Base-by-base conservation (phyloP, 2,329 filamentous ascomycete genomes). In the Fusarium odoratissimum region DNA sequence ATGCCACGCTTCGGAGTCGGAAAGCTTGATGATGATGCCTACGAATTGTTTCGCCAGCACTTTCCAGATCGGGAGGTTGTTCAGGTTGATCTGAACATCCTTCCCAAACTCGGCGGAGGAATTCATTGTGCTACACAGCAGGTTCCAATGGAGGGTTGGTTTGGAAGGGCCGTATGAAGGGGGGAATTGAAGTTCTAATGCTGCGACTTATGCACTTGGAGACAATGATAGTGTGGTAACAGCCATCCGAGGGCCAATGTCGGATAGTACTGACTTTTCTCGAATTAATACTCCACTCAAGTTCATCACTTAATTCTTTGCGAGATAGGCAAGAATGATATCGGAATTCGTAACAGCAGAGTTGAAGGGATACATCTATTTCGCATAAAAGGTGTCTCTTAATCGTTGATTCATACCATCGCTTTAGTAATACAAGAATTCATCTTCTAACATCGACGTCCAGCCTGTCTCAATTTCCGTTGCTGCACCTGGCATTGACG, bases 61-160 rank as follows among this genome's bases (percentile, higher is more conserved):
- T 77, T 75, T 17, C 33, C 59, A 4, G 64, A 60, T 10, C 64
- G 78, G 16, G 48, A 69, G 19, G 48, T 79, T 45, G 58, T 69
- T 6, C 74, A 60, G 21, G 60, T 70, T 52, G 35, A 60, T 52
- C 21, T 70, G 8, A 70, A 51, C 31, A 42, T 38, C 6, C 46
- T 70, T 33, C 67, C 67, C 38, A 69, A 54, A 21, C 42, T 73
- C 6, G 77, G 78, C 1, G 78, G 76, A 16, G 78, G 77, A 3
- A 75, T 79, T 64, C 78, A 79, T 46, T 80, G 76, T 52, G 65
- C 76, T 14, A 78, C 77, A 3, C 78, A 79, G 48, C 75, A 79
- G 28, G 58, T 79, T 23, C 76, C 75, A 10, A 21, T 8, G 11
- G 54, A 35, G 19, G 12, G 17, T 19, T n/a, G 9, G 14, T 14